Evolutionary conservation across 306 rosid species (phyloP).

Genomic region (Argentina anserina): DNA sequence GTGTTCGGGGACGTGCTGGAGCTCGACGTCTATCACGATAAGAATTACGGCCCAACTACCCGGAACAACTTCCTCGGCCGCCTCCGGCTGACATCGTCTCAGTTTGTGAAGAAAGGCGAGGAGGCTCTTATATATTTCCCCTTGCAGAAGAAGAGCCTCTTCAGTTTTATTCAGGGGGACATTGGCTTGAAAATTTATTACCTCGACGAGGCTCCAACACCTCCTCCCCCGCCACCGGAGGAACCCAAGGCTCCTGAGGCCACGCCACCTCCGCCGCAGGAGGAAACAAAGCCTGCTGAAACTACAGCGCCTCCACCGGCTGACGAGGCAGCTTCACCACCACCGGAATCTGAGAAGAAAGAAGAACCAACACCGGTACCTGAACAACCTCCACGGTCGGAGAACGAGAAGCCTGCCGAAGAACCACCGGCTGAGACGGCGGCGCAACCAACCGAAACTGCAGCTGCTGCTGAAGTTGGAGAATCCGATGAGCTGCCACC

Average conservation of each 20-base stretch:
- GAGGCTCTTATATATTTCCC: conserved; percentile 75
- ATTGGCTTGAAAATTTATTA: conserved; percentile 75
- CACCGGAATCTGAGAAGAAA: background rate
- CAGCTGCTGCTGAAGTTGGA: background rate
- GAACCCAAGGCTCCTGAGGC: conserved; percentile 22
- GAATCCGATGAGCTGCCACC: background rate
- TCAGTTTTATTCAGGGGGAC: conserved; percentile 60
- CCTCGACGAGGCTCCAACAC: conserved; percentile 25
- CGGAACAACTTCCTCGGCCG: conserved; percentile 63
- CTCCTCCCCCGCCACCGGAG: conserved; percentile 17
- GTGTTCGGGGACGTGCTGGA: conserved; percentile 65
- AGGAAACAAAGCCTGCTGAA: conserved; percentile 26
- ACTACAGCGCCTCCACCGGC: background rate
- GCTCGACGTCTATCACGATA: conserved; percentile 62
- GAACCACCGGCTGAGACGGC: background rate
- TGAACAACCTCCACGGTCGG: background rate
- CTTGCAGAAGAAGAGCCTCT: conserved; percentile 53
- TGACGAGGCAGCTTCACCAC: background rate
- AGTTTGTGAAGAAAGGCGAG: conserved; percentile 77
- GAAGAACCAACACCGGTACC: conserved; percentile 14
- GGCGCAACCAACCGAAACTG: background rate
- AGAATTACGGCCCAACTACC: conserved; percentile 48
- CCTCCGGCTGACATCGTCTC: conserved; percentile 52
- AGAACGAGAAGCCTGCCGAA: background rate
- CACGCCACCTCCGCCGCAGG: background rate